Evolutionary conservation across 768 basidiomycete species (phyloP), one percentile per base, ranked within the genome.

Genomic region (Cyclocybe cylindracea): DNA sequence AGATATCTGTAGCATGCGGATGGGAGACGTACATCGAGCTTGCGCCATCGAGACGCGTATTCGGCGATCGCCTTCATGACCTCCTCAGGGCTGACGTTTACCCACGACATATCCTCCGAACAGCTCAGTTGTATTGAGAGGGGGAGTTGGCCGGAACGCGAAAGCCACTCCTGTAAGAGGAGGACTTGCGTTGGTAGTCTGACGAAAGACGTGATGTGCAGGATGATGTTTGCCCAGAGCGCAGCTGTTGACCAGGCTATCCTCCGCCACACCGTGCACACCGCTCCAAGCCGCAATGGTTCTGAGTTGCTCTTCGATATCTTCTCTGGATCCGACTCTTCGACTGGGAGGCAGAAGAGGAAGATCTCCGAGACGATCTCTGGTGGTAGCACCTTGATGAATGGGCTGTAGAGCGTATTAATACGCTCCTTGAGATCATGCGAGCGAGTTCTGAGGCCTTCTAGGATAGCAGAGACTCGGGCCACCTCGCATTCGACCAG

Each of bases 171-270:
- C 10, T 60, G 55, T 10, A 69, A 51, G 11, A 66, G 48, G 8
- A 50, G 41, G 38, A 56, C 58, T 47, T 63, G 62, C 10, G 39
- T 24, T 9, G 54, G 45, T 10, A 61, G 55, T 7, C 55, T 60
- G 19, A 51, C 41, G 10, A 61, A 46, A 10, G 60, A 54, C 16
- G 46, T 54, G 14, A 69, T 53, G 37, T 55, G 59, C 19, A 67
- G 52, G 19, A 53, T 57, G 16, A 58, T 54, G 2, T 52, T 32
- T 5, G 57, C 46, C 65, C 68, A 67, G 9, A 69, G 61, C 41
- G 55, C 61, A 2, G 68, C 66, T 49, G 66, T 65, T n/a, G 62
- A 55, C 65, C 65, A 66, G 19, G 64, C 66, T 44, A 66, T 58
- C 9, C 61, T 55, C 16, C 68, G 53, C 66, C 66, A 67, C 24